Percentiles rank a stretch among this genome's conserved stretches.
phyloP scores from a whole-genome alignment of 495 filamentous ascomycete genomes.

The Mytilinidion resinicola region DNA sequence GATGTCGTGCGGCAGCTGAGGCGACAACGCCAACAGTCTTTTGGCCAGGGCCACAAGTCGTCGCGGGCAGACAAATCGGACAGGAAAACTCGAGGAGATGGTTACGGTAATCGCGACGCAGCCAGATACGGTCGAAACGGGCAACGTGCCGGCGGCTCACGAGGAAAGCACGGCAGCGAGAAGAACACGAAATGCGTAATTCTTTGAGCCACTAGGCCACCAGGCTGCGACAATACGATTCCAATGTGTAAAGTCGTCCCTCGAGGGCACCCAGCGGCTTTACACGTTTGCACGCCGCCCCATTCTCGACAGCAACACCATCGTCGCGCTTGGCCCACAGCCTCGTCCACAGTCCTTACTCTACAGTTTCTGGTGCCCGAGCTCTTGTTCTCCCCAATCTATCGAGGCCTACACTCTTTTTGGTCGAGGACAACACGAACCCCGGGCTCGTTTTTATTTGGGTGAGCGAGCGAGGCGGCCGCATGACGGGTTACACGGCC shows the following conservation, averaged over 20 bases:
- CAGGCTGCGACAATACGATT: not conserved
- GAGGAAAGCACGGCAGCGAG: not conserved
- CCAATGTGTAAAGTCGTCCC: not conserved
- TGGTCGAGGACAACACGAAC: not conserved
- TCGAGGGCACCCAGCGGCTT: not conserved
- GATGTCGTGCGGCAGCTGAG: conserved; percentile 90
- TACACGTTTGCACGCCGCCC: not conserved
- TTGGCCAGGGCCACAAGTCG: not conserved
- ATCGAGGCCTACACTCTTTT: not conserved
- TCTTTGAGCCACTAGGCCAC: conserved; percentile 7
- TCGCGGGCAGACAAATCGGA: not conserved
- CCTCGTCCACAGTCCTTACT: not conserved
- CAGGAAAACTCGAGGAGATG: not conserved
- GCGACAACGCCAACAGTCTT: conserved; percentile 46
- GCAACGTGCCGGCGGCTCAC: not conserved
- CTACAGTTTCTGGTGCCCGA: not conserved
- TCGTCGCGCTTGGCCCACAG: not conserved
- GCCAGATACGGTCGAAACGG: not conserved
- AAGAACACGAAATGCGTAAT: conserved; percentile 18
- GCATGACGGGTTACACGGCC: not conserved
- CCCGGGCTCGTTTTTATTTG: not conserved
- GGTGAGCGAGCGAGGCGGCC: not conserved
- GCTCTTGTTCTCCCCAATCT: not conserved
- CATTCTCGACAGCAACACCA: not conserved
- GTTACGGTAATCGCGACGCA: not conserved